These are phyloP conservation scores for Talaromyces islandicus DNA, from an alignment of 2,329 filamentous ascomycete genomes.

Conservation along the genomic window DNA sequence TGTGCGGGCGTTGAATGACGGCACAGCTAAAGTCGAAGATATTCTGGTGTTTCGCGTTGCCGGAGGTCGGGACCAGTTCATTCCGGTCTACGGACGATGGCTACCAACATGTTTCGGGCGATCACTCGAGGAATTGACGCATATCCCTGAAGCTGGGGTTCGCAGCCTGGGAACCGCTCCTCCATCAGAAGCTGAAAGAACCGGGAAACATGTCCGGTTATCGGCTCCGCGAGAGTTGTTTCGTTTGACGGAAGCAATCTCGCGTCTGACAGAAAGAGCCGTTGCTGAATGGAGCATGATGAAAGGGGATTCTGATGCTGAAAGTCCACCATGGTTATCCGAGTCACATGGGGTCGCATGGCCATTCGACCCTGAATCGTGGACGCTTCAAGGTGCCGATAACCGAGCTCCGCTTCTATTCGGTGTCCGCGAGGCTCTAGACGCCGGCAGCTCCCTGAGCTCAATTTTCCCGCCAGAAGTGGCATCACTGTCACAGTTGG, in stretches of 20 bases:
- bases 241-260: constrained; percentile 75
- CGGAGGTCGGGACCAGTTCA: constrained; percentile 84
- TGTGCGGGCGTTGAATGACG: constrained; percentile 66
- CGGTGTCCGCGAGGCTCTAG: constrained; percentile 59
- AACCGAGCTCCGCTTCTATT: constrained; percentile 41
- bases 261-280: constrained; percentile 52
- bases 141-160: constrained; percentile 71
- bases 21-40: constrained; percentile 64
- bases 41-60: constrained; percentile 79
- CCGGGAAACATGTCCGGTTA: constrained; percentile 47
- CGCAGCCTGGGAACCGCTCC: constrained; percentile 53
- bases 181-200: constrained; percentile 27
- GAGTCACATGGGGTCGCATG: constrained; percentile 44
- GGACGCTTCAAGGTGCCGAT: constrained; percentile 36
- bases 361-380: constrained; percentile 53
- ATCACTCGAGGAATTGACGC: constrained; percentile 81
- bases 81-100: constrained; percentile 75
- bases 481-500: constrained; percentile 62
- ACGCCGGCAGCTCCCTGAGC: constrained; percentile 59
- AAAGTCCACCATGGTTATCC: constrained; percentile 48
- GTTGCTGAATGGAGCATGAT: constrained; percentile 60
- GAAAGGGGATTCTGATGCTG: constrained; percentile 28
- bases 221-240: constrained; percentile 87
- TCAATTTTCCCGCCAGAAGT: constrained; percentile 59
- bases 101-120: constrained; percentile 74